Conservation (phyloP, 345 rosid species). For the Euclidium syriacum region DNA sequence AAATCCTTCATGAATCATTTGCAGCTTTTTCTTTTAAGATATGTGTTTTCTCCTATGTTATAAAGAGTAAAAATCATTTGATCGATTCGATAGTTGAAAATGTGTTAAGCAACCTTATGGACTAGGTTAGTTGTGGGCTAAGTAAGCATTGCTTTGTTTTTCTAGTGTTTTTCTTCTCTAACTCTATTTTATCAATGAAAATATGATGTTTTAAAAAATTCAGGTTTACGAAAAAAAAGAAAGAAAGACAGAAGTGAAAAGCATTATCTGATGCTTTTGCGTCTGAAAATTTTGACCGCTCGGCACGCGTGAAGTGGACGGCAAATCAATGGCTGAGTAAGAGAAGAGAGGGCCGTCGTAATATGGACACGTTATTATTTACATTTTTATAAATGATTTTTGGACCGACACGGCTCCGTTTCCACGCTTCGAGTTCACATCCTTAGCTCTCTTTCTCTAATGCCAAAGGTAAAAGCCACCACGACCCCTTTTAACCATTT, state of each 20-base stretch:
- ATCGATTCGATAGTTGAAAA: too few species aligned
- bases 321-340: conserved; percentile 36
- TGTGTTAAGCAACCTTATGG: too few species aligned
- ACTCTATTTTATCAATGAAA: background rate
- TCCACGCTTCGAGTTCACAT: conserved; percentile 26
- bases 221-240: background rate
- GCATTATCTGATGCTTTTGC: conserved; percentile 27
- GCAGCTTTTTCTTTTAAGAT: too few species aligned
- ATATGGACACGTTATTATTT: conserved; percentile 16
- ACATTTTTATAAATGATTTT: background rate
- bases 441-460: background rate
- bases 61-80: too few species aligned
- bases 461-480: background rate
- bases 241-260: background rate
- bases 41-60: too few species aligned
- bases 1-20: too few species aligned
- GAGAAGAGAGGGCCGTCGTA: conserved; percentile 15
- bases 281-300: conserved; percentile 48
- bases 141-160: too few species aligned
- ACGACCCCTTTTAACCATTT: background rate
- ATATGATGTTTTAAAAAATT: too few species aligned
- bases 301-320: conserved; percentile 64
- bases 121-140: too few species aligned
- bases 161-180: too few species aligned
- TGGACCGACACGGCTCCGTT: conserved; percentile 30